phyloP scores from a whole-genome alignment of 257 asterid species.

The Przewalskia tangutica region DNA sequence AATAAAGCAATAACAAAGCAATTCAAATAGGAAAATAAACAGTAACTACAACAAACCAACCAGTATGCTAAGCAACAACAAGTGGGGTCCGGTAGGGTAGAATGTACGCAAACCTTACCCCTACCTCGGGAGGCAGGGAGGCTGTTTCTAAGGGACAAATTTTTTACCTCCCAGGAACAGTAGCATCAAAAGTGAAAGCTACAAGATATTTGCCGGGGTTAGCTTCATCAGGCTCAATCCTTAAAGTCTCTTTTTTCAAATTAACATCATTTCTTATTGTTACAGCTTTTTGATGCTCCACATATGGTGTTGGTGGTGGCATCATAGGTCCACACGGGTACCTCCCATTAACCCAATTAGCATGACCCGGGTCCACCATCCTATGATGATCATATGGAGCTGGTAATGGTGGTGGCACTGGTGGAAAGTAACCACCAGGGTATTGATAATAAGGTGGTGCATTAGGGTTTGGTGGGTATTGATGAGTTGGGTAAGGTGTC shows the following conservation, averaged over 20 bases:
- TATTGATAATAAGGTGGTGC: constrained; percentile 77
- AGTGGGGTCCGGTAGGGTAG: too few species aligned
- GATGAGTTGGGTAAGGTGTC: constrained; percentile 85
- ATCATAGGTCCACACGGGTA: constrained; percentile 68
- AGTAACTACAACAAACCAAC: too few species aligned
- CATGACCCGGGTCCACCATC: constrained; percentile 32
- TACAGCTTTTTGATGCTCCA: constrained; percentile 98
- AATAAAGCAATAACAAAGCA: too few species aligned
- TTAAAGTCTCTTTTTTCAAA: constrained; percentile 81
- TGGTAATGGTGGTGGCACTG: constrained; percentile 42
- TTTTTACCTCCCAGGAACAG: constrained; percentile 34
- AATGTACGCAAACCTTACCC: too few species aligned
- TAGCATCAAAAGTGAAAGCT: constrained; percentile 88
- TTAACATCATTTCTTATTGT: constrained; percentile 91
- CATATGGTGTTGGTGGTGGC: constrained; percentile 52
- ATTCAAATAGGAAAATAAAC: too few species aligned
- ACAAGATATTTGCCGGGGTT: constrained; percentile 75
- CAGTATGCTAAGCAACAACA: too few species aligned
- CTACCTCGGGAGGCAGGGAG: too few species aligned
- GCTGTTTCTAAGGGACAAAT: background rate
- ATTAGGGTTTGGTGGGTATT: constrained; percentile 59
- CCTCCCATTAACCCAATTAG: constrained; percentile 62
- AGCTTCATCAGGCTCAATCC: constrained; percentile 77
- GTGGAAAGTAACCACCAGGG: constrained; percentile 71
- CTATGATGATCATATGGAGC: constrained; percentile 78